phyloP scores from a whole-genome alignment of 768 basidiomycete genomes.

The Multifurca ochricompacta region DNA sequence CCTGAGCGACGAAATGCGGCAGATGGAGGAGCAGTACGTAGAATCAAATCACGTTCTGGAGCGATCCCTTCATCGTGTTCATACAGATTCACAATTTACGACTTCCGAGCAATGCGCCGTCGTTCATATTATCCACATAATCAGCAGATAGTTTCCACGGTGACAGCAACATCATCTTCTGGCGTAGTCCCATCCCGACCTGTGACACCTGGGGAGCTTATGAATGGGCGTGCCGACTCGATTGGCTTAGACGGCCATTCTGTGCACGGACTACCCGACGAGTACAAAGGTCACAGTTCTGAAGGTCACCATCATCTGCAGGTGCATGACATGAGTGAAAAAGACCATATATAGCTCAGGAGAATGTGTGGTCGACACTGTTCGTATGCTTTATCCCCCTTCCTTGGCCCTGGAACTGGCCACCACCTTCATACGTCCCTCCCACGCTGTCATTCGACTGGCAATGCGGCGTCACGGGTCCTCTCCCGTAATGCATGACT shows the following conservation, averaged over 20 bases:
- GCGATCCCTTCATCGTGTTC: background rate
- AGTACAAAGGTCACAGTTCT: slow-evolving; percentile 3
- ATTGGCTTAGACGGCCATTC: slow-evolving; percentile 2
- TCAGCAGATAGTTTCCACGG: slow-evolving; percentile 52
- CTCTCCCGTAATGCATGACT: no score
- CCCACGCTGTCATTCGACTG: slow-evolving; percentile 13
- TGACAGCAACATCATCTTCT: slow-evolving; percentile 70
- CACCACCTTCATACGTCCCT: background rate
- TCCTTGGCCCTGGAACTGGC: background rate
- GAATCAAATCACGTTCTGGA: background rate
- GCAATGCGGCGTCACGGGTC: background rate
- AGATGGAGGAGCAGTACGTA: slow-evolving; percentile 96
- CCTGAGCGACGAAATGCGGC: slow-evolving; percentile 84
- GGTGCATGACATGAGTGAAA: slow-evolving; percentile 11
- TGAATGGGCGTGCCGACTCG: slow-evolving; percentile 17
- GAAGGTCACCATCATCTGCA: slow-evolving; percentile 4
- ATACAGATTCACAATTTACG: slow-evolving; percentile 79
- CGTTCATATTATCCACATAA: slow-evolving; percentile 88
- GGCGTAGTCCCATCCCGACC: slow-evolving; percentile 66
- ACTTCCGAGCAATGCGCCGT: slow-evolving; percentile 86
- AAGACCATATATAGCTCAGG: background rate
- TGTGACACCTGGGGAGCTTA: slow-evolving; percentile 43
- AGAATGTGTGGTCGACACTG: background rate
- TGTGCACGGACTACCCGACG: slow-evolving; percentile 2
- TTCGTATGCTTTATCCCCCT: background rate